These are phyloP conservation scores for Cardamine chenopodiifolia DNA, from an alignment of 345 rosid species.

Conservation along the genomic window DNA sequence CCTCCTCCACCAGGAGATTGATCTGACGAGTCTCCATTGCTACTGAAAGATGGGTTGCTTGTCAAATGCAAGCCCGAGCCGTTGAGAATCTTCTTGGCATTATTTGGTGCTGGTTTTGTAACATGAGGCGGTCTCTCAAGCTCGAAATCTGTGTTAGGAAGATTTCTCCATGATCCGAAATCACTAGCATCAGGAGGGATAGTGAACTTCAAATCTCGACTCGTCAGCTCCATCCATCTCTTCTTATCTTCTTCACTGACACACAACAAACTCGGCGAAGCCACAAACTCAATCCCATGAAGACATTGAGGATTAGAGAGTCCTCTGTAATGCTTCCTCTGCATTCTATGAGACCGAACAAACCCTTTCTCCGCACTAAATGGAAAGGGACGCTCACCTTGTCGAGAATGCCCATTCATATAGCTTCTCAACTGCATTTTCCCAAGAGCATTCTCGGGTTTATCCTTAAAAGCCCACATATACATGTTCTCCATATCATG, in stretches of 20 bases:
- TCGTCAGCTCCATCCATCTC: conserved; percentile 92
- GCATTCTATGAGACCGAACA: conserved; percentile 96
- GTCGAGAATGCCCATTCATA: conserved; percentile 99
- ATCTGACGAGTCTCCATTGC: conserved; percentile 71
- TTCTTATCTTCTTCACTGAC: conserved; percentile 86
- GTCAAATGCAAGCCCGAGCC: conserved; percentile 85
- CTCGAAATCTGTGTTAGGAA: conserved; percentile 87
- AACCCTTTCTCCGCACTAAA: conserved; percentile 92
- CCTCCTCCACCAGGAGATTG: conserved; percentile 58
- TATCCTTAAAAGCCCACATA: conserved; percentile 99
- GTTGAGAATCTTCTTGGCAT: conserved; percentile 67
- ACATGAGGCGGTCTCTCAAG: conserved; percentile 69
- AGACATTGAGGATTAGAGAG: conserved; percentile 96
- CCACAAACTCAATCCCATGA: conserved; percentile 89
- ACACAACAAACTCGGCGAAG: conserved; percentile 70
- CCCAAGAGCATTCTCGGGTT: conserved; percentile 94
- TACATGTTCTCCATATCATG: conserved; percentile 99
- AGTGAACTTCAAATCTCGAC: conserved; percentile 80
- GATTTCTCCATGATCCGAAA: conserved; percentile 91
- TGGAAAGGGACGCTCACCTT: conserved; percentile 90
- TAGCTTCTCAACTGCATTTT: conserved; percentile 98
- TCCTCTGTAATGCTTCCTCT: conserved; percentile 96
- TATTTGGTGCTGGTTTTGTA: conserved; percentile 52
- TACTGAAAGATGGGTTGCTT: conserved; percentile 61
- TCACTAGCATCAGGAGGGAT: conserved; percentile 87